A percentile compares a stretch with the other conserved stretches of the same genome.
These are phyloP conservation scores for Erigeron canadensis DNA, from an alignment of 129 eudicot species.

Conservation along the genomic window DNA sequence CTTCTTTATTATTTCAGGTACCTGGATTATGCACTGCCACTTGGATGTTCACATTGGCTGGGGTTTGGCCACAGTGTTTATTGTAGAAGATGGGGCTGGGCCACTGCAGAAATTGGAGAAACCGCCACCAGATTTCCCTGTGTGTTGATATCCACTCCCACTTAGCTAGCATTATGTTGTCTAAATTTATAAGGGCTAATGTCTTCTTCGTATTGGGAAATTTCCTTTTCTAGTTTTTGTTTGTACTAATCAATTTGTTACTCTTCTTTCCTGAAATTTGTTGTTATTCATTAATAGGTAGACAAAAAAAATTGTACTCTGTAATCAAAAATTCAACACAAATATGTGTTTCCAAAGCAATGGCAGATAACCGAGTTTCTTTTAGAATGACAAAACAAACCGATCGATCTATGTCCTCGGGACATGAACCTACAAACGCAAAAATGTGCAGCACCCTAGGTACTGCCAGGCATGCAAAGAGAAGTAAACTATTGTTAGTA, in stretches of 20 bases:
- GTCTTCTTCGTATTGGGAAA: constrained; percentile 41
- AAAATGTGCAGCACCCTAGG: too few species aligned
- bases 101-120: constrained; percentile 54
- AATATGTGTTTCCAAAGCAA: constrained; percentile 17
- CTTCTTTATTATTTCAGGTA: constrained; percentile 44
- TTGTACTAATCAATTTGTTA: not conserved
- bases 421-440: too few species aligned
- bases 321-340: constrained; percentile 22
- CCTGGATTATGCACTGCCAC: constrained; percentile 94
- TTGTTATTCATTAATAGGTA: constrained; percentile 24
- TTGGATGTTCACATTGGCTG: constrained; percentile 91
- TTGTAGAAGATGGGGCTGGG: constrained; percentile 84
- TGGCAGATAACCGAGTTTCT: not conserved
- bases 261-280: not conserved
- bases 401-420: too few species aligned
- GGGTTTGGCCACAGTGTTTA: constrained; percentile 85
- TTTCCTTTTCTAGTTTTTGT: constrained; percentile 23
- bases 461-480: too few species aligned
- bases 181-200: constrained; percentile 21
- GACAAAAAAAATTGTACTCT: constrained; percentile 17
- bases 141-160: constrained; percentile 36
- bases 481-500: too few species aligned
- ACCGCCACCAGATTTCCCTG: constrained; percentile 75
- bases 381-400: too few species aligned
- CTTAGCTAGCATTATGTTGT: constrained; percentile 31